A percentile compares a stretch with the other conserved stretches of the same genome.
Conservation (phyloP, 768 basidiomycete genomes). For the Naganishia vaughanmartiniae region DNA sequence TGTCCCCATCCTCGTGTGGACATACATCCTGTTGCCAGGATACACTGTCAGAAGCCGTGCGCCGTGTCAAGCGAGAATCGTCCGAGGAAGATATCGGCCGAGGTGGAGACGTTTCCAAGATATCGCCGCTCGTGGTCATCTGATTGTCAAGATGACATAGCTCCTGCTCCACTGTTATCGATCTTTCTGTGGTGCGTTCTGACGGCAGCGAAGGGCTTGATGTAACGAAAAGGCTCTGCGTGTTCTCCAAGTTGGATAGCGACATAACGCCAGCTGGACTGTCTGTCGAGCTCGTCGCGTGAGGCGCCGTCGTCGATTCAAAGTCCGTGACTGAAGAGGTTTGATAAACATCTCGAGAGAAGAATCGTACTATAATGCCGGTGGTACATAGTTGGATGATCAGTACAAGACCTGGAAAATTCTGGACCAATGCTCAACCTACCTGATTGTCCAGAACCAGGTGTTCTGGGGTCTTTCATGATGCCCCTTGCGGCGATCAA, state of each 20-base stretch:
- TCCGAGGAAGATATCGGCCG: neutral
- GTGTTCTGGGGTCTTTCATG: slow-evolving; percentile 10
- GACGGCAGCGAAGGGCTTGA: neutral
- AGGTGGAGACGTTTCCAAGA: neutral
- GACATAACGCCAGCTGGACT: neutral
- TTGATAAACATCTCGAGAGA: slow-evolving; percentile 6
- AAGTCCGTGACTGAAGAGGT: neutral
- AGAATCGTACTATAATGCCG: slow-evolving; percentile 13
- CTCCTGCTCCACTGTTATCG: neutral
- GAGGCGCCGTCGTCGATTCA: neutral
- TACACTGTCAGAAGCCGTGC: neutral
- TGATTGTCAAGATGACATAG: neutral
- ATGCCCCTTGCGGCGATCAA: neutral
- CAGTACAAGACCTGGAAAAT: too few relatives aligned
- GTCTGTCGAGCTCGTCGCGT: neutral
- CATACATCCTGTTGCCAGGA: neutral
- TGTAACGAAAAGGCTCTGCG: neutral
- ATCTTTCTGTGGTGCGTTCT: neutral
- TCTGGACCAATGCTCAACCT: neutral
- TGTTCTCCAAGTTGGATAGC: neutral
- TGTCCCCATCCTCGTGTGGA: neutral
- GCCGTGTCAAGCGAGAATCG: neutral
- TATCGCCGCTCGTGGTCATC: neutral
- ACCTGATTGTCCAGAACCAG: slow-evolving; percentile 21
- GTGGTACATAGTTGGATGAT: too few relatives aligned